Conservation (phyloP, 2,329 filamentous ascomycete species). For the Trichoderma semiorbis region DNA sequence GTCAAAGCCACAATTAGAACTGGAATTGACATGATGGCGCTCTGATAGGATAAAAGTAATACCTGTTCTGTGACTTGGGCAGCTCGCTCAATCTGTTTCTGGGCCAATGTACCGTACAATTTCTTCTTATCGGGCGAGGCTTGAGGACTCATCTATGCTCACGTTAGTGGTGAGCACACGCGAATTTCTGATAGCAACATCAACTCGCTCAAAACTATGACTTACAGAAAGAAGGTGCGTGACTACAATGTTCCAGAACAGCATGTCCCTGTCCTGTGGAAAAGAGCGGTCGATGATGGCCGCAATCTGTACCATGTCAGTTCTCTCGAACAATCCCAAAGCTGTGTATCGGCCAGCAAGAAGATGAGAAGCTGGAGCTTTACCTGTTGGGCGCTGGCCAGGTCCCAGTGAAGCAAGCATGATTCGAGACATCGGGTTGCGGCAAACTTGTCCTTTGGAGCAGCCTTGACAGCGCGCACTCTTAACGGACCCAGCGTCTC, state of each 20-base stretch:
- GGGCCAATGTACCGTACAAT: constrained; percentile 49
- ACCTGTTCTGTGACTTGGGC: constrained; percentile 45
- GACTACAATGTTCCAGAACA: constrained; percentile 55
- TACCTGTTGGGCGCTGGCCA: constrained; percentile 56
- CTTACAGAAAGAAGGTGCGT: constrained; percentile 53
- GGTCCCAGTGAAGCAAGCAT: constrained; percentile 54
- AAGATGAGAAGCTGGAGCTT: background rate
- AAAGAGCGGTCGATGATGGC: constrained; percentile 51
- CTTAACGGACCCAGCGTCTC: constrained; percentile 50
- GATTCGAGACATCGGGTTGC: constrained; percentile 47
- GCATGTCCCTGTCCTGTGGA: constrained; percentile 44
- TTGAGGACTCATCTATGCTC: constrained; percentile 43
- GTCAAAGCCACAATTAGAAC: background rate
- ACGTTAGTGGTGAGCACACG: background rate
- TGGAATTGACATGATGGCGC: background rate
- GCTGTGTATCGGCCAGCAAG: background rate
- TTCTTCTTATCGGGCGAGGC: constrained; percentile 47
- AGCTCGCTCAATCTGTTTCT: constrained; percentile 50
- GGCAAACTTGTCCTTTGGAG: constrained; percentile 43
- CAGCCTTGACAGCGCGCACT: constrained; percentile 49
- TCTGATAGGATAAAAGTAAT: constrained; percentile 8
- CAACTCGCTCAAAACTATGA: background rate
- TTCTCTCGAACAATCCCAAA: background rate
- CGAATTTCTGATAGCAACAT: too few relatives aligned
- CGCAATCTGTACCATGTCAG: constrained; percentile 44